Conservation (phyloP, 768 basidiomycete genomes). For the Rhodotorula babjevae region DNA sequence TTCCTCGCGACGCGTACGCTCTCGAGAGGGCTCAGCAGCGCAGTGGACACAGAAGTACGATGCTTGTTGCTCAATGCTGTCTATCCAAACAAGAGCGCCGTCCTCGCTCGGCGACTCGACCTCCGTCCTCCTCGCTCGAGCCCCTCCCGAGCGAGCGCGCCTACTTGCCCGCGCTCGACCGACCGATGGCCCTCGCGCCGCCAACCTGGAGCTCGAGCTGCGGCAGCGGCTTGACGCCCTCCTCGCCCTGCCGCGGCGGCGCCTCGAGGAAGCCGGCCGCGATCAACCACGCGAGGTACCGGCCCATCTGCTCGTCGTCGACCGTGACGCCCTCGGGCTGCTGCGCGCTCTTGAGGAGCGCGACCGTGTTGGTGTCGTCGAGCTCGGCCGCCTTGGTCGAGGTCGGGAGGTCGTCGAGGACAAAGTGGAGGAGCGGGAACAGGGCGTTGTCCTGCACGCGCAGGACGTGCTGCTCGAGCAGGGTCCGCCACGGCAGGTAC, state of each 20-base stretch:
- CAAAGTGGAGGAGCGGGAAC: constrained; percentile 94
- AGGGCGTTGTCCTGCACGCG: constrained; percentile 92
- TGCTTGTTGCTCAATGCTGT: too few species aligned
- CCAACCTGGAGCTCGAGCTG: constrained; percentile 26
- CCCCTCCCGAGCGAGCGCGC: background rate
- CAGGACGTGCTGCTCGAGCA: constrained; percentile 91
- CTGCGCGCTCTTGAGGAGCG: constrained; percentile 55
- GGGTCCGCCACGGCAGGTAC: constrained; percentile 84
- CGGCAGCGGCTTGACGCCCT: constrained; percentile 23
- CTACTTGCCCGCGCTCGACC: constrained; percentile 6
- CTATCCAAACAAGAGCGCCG: too few species aligned
- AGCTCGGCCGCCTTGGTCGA: constrained; percentile 89
- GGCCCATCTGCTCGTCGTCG: constrained; percentile 68
- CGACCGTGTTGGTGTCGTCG: constrained; percentile 76
- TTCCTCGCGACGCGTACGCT: too few species aligned
- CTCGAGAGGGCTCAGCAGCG: too few species aligned
- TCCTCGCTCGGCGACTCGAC: too few species aligned
- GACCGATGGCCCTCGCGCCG: constrained; percentile 27
- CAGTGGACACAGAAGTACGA: too few species aligned
- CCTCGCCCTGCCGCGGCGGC: constrained; percentile 47
- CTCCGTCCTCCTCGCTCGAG: too few species aligned
- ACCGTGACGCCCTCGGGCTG: constrained; percentile 58
- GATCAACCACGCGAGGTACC: constrained; percentile 88
- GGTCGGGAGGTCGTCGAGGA: constrained; percentile 92
- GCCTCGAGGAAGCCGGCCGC: constrained; percentile 71